Evolutionary conservation across 2,329 filamentous ascomycete genomes (phyloP), one percentile per base, ranked within the genome.

Genomic region (Phoma sp.): DNA sequence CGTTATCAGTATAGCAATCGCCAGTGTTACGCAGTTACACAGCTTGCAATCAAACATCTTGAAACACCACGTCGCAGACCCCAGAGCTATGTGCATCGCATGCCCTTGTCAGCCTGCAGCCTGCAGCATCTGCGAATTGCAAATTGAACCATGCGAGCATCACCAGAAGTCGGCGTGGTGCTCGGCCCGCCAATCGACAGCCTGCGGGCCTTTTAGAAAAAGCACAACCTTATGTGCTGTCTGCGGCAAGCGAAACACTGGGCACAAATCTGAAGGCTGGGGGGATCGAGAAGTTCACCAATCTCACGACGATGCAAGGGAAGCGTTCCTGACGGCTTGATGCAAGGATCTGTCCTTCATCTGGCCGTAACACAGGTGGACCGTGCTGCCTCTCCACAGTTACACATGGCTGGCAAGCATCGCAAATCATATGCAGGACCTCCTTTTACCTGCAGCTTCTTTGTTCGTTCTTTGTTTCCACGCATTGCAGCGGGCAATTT

Each of bases 181-280:
- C 36, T 36, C 30, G 43, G 30, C 41, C 46, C 30, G n/a, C 37
- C 29, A 35, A 33, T 33, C 18, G 33, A 33, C 14, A 10, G 29
- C n/a, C 11, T 24, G 41, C n/a, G 49, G 37, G 18, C 18, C 25
- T 30, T 30, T 25, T 23, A 55, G 27, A 50, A 47, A 50, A 50
- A 50, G 52, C 52, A 55, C 8, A 29, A 24, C 10, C 14, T 23
- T 48, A 22, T 53, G 51, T 30, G 42, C 36, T 43, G 37, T 42
- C 37, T 35, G 52, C 59, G 51, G 53, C 38, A 46, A 58, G 52
- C 54, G 52, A 57, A 58, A 55, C 59, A 56, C 42, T 41, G 51
- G 55, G 46, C 46, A 37, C 25, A 37, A 33, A 46, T 36, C 46
- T 44, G 50, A 53, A 49, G 29, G 36, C 35, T 49, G 50, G 45